Conservation (phyloP, 176 grass and related monocot genomes). For the Carex pumila region DNA sequence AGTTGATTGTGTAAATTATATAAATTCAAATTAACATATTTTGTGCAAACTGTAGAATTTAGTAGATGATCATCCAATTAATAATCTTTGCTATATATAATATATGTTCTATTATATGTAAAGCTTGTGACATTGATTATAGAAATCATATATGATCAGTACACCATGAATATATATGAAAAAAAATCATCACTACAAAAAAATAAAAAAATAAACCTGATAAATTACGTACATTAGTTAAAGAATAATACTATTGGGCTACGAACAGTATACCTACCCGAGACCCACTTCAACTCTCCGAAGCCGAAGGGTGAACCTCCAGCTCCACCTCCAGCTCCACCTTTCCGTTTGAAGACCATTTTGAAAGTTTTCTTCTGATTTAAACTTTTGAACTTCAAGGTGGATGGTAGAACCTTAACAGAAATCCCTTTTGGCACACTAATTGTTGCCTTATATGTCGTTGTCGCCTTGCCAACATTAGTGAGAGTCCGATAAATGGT, state of each 20-base stretch:
- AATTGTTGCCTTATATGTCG: neutral
- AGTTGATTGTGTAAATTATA: no score
- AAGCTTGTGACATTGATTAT: no score
- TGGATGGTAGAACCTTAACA: neutral
- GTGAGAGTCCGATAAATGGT: slow-evolving; percentile 16
- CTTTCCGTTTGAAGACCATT: neutral
- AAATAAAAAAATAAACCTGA: no score
- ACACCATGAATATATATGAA: no score
- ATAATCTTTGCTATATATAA: no score
- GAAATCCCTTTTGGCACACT: neutral
- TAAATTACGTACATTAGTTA: neutral
- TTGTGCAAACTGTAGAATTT: no score
- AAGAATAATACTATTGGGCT: slow-evolving; percentile 17
- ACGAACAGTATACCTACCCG: neutral
- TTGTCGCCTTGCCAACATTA: slow-evolving; percentile 20
- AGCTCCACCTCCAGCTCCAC: neutral
- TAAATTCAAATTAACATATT: no score
- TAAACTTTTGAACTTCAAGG: neutral
- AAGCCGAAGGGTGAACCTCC: neutral
- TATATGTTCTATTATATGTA: no score
- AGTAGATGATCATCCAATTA: no score
- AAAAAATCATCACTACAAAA: no score
- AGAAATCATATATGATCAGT: no score
- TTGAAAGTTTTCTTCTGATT: neutral
- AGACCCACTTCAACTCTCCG: slow-evolving; percentile 17